Evolutionary conservation across 768 basidiomycete genomes (phyloP).

Genomic region (Lactarius indigo): DNA sequence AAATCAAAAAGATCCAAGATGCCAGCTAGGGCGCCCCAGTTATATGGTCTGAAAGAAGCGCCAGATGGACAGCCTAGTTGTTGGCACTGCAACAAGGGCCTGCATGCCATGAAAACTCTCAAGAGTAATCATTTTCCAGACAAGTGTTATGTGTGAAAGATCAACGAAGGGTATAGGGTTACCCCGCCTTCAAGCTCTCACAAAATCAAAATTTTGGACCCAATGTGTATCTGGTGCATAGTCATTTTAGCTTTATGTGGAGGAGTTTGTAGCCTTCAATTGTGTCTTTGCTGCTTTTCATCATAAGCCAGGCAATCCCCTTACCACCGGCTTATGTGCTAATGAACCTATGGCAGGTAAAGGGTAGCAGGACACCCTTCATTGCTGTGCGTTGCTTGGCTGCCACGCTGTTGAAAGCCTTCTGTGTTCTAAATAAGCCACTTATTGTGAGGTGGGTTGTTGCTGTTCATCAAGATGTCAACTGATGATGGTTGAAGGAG

Average conservation of each 20-base stretch:
- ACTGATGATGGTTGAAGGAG: not conserved
- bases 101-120: slow-evolving; percentile 19
- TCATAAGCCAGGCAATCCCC: slow-evolving; percentile 50
- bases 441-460: not conserved
- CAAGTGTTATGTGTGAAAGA: slow-evolving; percentile 96
- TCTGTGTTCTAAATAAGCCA: not conserved
- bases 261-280: slow-evolving; percentile 51
- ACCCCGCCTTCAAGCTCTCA: slow-evolving; percentile 90
- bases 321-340: slow-evolving; percentile 44
- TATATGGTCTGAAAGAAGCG: slow-evolving; percentile 86
- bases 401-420: not conserved
- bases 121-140: slow-evolving; percentile 44
- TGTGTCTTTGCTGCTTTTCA: slow-evolving; percentile 22
- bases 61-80: slow-evolving; percentile 92
- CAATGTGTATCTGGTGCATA: slow-evolving; percentile 87
- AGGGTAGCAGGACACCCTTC: not conserved
- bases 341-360: not conserved
- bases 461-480: not conserved
- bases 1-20: slow-evolving; percentile 50
- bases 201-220: slow-evolving; percentile 90
- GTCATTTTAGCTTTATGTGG: slow-evolving; percentile 89
- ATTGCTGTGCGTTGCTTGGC: not conserved
- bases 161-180: slow-evolving; percentile 72
- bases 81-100: slow-evolving; percentile 70
- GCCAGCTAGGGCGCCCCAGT: slow-evolving; percentile 85